Evolutionary conservation across 352 stramenopile genomes (phyloP).

Genomic region (Phytophthora sp.): DNA sequence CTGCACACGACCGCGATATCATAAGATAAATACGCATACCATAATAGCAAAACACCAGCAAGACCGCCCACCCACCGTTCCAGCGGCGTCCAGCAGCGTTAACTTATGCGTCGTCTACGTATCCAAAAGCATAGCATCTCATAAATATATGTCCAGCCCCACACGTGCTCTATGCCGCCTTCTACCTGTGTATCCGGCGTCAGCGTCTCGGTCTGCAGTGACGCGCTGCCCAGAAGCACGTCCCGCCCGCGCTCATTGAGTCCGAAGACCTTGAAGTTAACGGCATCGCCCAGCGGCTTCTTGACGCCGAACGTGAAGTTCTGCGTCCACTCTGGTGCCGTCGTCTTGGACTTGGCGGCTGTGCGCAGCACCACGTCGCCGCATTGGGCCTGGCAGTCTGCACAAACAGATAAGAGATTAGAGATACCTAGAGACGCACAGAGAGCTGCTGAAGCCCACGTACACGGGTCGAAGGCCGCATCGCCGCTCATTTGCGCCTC

Average conservation of each 20-base stretch:
- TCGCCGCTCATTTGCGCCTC: slow-evolving; percentile 14
- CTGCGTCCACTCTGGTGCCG: slow-evolving; percentile 55
- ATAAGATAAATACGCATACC: no score
- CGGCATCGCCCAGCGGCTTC: slow-evolving; percentile 49
- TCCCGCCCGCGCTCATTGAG: slow-evolving; percentile 48
- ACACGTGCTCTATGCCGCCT: background rate
- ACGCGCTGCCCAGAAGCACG: slow-evolving; percentile 48
- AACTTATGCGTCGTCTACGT: slow-evolving; percentile 44
- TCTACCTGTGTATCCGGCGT: slow-evolving; percentile 45
- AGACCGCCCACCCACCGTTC: no score
- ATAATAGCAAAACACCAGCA: no score
- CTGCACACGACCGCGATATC: background rate
- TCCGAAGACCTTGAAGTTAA: slow-evolving; percentile 61
- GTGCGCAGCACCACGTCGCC: slow-evolving; percentile 57
- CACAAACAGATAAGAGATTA: background rate
- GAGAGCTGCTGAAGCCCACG: slow-evolving; percentile 1
- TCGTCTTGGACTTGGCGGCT: slow-evolving; percentile 49
- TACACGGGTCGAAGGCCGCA: slow-evolving; percentile 40
- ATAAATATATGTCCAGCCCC: slow-evolving; percentile 6
- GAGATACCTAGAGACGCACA: background rate
- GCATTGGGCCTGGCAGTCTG: slow-evolving; percentile 69
- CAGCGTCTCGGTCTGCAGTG: slow-evolving; percentile 42
- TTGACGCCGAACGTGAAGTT: slow-evolving; percentile 63
- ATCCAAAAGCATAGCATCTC: slow-evolving; percentile 7
- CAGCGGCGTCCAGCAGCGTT: slow-evolving; percentile 27